Conservation (phyloP, 148 eudicot genomes). For the Rhododendron ovatum region DNA sequence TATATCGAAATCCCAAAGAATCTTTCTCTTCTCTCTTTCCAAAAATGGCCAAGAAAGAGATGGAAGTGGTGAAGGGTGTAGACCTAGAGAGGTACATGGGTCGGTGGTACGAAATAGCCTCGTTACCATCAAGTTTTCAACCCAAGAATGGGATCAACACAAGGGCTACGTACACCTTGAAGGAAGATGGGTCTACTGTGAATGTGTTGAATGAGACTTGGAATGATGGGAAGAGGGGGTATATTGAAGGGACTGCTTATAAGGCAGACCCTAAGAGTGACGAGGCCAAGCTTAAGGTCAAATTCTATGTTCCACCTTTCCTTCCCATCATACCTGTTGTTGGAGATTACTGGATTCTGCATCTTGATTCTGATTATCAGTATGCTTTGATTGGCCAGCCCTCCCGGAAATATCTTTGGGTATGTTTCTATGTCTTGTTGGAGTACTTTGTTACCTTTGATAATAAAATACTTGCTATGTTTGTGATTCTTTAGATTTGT, state of each 20-base stretch:
- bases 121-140: constrained; percentile 73
- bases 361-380: constrained; percentile 60
- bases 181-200: constrained; percentile 51
- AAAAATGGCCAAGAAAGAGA: constrained; percentile 38
- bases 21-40: background rate
- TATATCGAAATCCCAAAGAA: background rate
- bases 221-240: constrained; percentile 63
- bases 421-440: constrained; percentile 15
- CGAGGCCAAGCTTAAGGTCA: constrained; percentile 89
- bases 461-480: background rate
- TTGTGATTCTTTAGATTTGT: background rate
- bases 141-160: constrained; percentile 76
- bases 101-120: constrained; percentile 91
- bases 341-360: constrained; percentile 86
- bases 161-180: constrained; percentile 70
- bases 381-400: constrained; percentile 87
- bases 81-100: constrained; percentile 83
- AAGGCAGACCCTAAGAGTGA: constrained; percentile 64
- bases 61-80: constrained; percentile 63
- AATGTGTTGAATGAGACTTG: constrained; percentile 82
- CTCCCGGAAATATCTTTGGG: constrained; percentile 69
- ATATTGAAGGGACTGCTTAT: constrained; percentile 76
- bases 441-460: background rate
- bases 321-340: constrained; percentile 73
- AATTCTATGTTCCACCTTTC: constrained; percentile 86